Base-by-base conservation (phyloP, 805 yeast genomes). In the Candida endomychidarum region DNA sequence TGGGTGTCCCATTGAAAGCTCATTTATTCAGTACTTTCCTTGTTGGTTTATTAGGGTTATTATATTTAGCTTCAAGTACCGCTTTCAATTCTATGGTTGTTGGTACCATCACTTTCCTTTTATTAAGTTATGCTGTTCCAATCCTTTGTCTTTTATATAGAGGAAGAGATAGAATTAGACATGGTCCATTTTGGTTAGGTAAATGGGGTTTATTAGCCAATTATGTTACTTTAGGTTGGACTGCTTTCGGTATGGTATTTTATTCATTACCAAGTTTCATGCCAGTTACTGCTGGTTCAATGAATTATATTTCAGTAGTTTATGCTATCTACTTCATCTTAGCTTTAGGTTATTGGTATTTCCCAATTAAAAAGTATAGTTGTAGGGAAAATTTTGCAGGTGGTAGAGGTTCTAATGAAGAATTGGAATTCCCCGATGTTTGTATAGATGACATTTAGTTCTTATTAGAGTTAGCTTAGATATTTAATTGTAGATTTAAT, bases 131-230 rank as follows among this genome's bases (percentile, higher is more conserved):
- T 50, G 33, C 56, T 50, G 68, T 67, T 12, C 72, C 72, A 10
- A 58, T 65, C 7, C 31, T 50, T 16, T 57, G 67, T 37, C 57
- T 66, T 43, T 52, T 67, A 32, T 59, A 53, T 47, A 47, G 67
- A 28, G 71, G 70, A 21, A 50, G 72, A 37, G 46, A 64, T 48
- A 62, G 63, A 45, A 61, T 65, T 46, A 60, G 52, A 35, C 70
- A 64, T 49, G 72, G 72, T 5, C 63, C 66, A 10, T 67, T 67
- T 53, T 65, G 71, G 71, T 54, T 62, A 24, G 72, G 72, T n/a
- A 58, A 54, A 37, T 8, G 61, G 40, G 72, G 72, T 11, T 43
- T 58, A 16, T 48, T 61, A 34, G 54, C 64, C 42, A 67, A 67
- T 49, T 40, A 56, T 28, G 48, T 66, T 19, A 60, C 67, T 20